Evolutionary conservation across 306 rosid species (phyloP).

Genomic region (Alnus rubra): DNA sequence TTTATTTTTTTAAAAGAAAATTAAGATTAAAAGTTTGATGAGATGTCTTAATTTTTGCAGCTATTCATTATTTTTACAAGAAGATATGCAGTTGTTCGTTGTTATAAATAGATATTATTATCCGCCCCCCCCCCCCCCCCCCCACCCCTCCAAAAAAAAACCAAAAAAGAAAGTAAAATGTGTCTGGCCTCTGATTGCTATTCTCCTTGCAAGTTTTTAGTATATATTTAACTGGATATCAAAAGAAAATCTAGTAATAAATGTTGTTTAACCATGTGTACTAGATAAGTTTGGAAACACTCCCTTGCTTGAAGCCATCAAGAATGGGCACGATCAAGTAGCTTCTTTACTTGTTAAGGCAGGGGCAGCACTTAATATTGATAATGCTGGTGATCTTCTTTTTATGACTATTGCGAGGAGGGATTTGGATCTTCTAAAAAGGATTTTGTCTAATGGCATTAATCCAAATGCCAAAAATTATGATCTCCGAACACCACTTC

Average conservation of each 20-base stretch:
- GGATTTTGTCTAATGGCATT: conserved; percentile 45
- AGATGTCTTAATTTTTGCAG: too few relatives aligned
- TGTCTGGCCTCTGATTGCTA: conserved; percentile 9
- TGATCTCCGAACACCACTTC: conserved; percentile 62
- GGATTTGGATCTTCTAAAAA: conserved; percentile 42
- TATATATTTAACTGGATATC: too few relatives aligned
- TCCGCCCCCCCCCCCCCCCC: too few relatives aligned
- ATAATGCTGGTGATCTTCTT: conserved; percentile 56
- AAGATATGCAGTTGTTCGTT: conserved; percentile 40
- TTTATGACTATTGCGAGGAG: conserved; percentile 48
- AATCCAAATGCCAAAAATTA: conserved; percentile 68
- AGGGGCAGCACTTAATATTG: conserved; percentile 54
- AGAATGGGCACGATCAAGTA: conserved; percentile 56
- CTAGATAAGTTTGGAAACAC: conserved; percentile 64
- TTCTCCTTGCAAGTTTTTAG: too few relatives aligned
- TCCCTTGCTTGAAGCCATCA: conserved; percentile 69
- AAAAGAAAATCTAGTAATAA: background rate
- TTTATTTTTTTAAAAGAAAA: too few relatives aligned
- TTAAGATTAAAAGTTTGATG: too few relatives aligned
- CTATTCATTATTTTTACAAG: conserved; percentile 17
- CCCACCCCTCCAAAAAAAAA: too few relatives aligned
- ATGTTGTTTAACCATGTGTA: conserved; percentile 13
- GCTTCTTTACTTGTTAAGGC: conserved; percentile 48
- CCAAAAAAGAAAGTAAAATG: conserved; percentile 37
- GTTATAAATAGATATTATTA: background rate